These are phyloP conservation scores for Closterium sp. DNA, from an alignment of 139 green algal species.

Conservation along the genomic window DNA sequence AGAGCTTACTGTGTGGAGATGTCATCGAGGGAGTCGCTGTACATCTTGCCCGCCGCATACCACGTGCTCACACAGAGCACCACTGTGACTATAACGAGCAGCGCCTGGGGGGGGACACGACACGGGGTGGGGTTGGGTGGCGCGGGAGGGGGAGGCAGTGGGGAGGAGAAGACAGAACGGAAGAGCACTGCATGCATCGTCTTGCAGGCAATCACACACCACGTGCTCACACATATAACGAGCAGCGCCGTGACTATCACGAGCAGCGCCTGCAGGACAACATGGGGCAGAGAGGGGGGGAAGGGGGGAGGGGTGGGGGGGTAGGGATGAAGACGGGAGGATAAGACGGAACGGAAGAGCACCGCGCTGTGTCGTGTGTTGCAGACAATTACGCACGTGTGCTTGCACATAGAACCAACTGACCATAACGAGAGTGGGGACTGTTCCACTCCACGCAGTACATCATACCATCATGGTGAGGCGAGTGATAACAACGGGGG, in stretches of 20 bases:
- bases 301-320: too few species aligned
- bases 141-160: too few species aligned
- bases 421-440: neutral
- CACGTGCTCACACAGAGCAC: conserved; percentile 21
- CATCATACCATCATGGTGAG: neutral
- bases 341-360: too few species aligned
- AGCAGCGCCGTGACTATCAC: conserved; percentile 17
- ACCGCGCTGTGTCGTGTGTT: too few species aligned
- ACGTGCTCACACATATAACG: conserved; percentile 9
- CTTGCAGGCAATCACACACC: neutral
- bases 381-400: too few species aligned
- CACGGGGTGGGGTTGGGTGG: too few species aligned
- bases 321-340: too few species aligned
- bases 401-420: too few species aligned
- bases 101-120: neutral
- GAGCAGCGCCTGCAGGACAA: neutral
- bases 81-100: conserved; percentile 25
- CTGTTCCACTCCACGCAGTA: neutral
- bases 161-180: too few species aligned
- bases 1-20: neutral
- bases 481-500: neutral
- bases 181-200: too few species aligned
- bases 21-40: conserved; percentile 4
- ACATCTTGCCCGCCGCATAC: conserved; percentile 17
- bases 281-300: too few species aligned